Evolutionary conservation across 2,329 filamentous ascomycete genomes (phyloP).

Genomic region (Botrytis fragariae): DNA sequence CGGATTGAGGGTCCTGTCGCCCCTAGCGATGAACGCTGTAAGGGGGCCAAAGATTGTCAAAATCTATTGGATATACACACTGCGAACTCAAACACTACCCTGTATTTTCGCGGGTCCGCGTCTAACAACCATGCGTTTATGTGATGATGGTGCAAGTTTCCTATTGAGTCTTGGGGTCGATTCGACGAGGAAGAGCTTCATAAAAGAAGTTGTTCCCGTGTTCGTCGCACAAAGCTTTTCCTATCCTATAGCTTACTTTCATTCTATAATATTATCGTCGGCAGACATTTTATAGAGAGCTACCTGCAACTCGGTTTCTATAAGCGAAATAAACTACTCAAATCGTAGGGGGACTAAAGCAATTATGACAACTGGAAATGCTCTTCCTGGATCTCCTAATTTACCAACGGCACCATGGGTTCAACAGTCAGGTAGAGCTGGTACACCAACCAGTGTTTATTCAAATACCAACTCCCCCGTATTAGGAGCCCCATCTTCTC

Average conservation of each 20-base stretch:
- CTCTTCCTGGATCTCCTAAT: not conserved
- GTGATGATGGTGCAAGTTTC: not conserved
- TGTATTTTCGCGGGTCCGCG: conserved; percentile 1
- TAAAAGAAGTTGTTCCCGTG: not conserved
- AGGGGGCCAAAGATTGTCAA: not conserved
- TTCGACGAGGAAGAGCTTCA: not conserved
- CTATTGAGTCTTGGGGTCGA: not conserved
- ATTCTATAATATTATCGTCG: not conserved
- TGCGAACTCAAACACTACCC: not conserved
- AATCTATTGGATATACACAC: conserved; percentile 1
- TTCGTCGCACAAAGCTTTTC: not conserved
- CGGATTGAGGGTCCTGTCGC: not conserved
- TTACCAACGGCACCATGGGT: conserved; percentile 2
- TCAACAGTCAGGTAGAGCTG: not conserved
- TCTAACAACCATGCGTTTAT: not conserved
- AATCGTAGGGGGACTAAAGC: not conserved
- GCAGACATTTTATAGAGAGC: not conserved
- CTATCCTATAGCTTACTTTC: not conserved
- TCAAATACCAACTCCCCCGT: not conserved
- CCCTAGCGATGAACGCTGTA: conserved; percentile 1
- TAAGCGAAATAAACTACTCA: not conserved
- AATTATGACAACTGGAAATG: not conserved
- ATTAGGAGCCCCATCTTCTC: not conserved
- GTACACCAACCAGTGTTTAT: conserved; percentile 1
- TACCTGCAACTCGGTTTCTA: not conserved